Evolutionary conservation across 495 filamentous ascomycete species (phyloP), one percentile per base, ranked within the genome.

Genomic region (Penicillium coffeae): DNA sequence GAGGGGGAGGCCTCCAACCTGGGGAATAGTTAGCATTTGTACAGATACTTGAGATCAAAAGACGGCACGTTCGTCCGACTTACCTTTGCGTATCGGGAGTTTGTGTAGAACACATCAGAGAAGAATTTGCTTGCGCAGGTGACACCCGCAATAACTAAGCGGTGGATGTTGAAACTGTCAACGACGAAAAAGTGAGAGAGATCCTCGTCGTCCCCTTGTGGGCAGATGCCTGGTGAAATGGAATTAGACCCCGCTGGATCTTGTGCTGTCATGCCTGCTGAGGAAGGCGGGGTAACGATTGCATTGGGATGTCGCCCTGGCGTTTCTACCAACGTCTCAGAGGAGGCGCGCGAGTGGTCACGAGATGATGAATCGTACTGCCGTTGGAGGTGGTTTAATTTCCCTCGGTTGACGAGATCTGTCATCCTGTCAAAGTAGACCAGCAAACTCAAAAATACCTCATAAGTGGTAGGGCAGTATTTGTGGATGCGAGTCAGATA

Each of bases 401-500:
- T 76, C n/a, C 73, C 75, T n/a, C 74, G 80, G 60, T 97, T 99
- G 35, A 99, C 92, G 48, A 88, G 76, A 59, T 96, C 93, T 42
- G 94, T 95, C 93, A 99, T 99, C 25, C 93, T 85, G 63, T 99
- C 93, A 68, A 99, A 99, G 59, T 99, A 99, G 34, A 99, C 90
- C 42, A 99, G 71, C 57, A 99, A 65, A 52, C 89, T 95, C 34
- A 99, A 72, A 58, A 99, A 99, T 0, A 99, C 93, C 69, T 99
- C 93, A 65, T 96, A 99, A 4, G 93, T 97, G 3, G 94, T 97
- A 0, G 93, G 93, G 59, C 93, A 99, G 62, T 99, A 99, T 68
- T 96, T 97, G 64, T 99, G 92, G 57, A 99, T 97, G 38, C 93
- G 86, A 62, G 83, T 92, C 21, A 99, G 73, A 54, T 99, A 99